Percentiles rank a stretch among this genome's conserved stretches.
Conservation (phyloP, 2,329 filamentous ascomycete genomes). For the Scedosporium boydii region DNA sequence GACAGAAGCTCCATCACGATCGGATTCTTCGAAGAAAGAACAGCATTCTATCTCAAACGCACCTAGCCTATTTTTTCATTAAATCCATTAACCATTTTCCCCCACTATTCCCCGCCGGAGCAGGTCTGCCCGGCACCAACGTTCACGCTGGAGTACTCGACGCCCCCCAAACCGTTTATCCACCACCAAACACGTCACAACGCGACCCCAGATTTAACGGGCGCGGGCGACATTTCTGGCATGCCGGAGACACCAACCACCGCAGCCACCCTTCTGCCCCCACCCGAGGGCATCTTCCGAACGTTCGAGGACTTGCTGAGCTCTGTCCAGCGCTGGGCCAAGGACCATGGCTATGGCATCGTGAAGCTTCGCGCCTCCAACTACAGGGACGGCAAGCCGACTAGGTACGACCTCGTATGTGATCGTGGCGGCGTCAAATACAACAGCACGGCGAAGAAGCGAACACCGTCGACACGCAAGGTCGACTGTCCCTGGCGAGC, state of each 20-base stretch:
- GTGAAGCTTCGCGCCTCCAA: conserved; percentile 55
- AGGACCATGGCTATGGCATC: conserved; percentile 53
- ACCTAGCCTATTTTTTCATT: neutral
- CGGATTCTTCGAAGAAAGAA: neutral
- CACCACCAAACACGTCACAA: conserved; percentile 8
- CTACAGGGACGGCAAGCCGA: conserved; percentile 53
- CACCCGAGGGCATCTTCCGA: conserved; percentile 50
- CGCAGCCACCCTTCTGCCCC: conserved; percentile 33
- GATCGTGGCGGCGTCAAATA: conserved; percentile 56
- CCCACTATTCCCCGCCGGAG: conserved; percentile 5
- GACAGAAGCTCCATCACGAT: neutral
- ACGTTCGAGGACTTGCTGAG: conserved; percentile 50
- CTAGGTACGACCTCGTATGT: conserved; percentile 53
- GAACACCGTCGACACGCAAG: conserved; percentile 54
- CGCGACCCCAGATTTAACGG: conserved; percentile 7
- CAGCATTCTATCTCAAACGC: neutral
- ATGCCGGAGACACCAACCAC: conserved; percentile 39
- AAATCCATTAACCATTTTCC: neutral
- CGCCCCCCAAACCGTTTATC: conserved; percentile 5
- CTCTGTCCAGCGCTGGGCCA: conserved; percentile 49
- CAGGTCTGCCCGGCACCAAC: conserved; percentile 1
- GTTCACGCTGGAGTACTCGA: conserved; percentile 5
- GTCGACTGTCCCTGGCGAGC: conserved; percentile 55
- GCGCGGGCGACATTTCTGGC: neutral
- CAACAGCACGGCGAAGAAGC: conserved; percentile 55